Evolutionary conservation across 2,329 filamentous ascomycete genomes (phyloP).

Genomic region (Paraphaeosphaeria minitans): DNA sequence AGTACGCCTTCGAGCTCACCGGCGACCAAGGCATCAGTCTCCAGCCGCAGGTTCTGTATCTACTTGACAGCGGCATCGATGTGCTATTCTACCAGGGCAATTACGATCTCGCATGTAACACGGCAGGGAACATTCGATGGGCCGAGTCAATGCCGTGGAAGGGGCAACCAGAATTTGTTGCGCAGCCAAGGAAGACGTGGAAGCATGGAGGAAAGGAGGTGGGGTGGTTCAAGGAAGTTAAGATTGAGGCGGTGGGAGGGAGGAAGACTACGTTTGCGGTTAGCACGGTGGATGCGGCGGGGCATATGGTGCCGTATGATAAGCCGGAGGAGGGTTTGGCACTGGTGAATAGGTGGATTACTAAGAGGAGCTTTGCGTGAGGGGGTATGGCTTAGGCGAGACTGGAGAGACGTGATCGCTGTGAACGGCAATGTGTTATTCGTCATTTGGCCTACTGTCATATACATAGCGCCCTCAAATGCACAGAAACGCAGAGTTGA

Average conservation of each 20-base stretch:
- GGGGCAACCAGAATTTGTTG: conserved; percentile 51
- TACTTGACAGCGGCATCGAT: conserved; percentile 46
- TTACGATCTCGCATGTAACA: conserved; percentile 50
- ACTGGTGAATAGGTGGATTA: conserved; percentile 38
- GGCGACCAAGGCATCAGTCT: conserved; percentile 36
- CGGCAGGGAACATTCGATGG: conserved; percentile 48
- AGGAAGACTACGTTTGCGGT: conserved; percentile 42
- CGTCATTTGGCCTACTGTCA: not conserved
- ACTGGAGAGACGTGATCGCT: not conserved
- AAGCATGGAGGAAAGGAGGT: conserved; percentile 29
- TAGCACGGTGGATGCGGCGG: conserved; percentile 47
- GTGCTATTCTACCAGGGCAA: conserved; percentile 50
- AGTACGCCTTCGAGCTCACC: conserved; percentile 34
- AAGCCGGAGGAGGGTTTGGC: conserved; percentile 39
- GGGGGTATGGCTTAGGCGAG: not conserved
- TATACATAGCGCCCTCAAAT: not conserved
- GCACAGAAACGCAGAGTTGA: not conserved
- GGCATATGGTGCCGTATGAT: conserved; percentile 50
- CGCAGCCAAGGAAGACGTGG: conserved; percentile 38
- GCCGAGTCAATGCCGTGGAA: conserved; percentile 52
- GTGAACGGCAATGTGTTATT: not conserved
- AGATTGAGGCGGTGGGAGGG: conserved; percentile 31
- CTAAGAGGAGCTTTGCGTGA: conserved; percentile 35
- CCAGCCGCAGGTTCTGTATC: conserved; percentile 42
- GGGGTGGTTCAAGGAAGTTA: conserved; percentile 45